Base-by-base conservation (phyloP, 1,139 yeast genomes). In the Yamadazyma dendronema region DNA sequence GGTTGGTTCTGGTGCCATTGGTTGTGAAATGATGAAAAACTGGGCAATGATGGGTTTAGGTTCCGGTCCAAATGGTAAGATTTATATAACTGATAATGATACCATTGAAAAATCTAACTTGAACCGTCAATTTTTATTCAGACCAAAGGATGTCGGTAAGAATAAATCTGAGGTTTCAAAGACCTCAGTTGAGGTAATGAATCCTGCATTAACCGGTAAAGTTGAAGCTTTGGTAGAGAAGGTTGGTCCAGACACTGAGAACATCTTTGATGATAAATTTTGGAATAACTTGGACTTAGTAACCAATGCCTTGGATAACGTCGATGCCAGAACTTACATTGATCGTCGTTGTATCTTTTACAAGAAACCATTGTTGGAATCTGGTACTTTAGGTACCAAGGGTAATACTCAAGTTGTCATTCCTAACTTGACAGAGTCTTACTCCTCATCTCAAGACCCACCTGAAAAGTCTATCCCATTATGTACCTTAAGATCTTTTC, bases 1-100 rank as follows among this genome's bases (percentile, higher is more conserved):
- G 48, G 98, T 92, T 30, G 99, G 99, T 35, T 80, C 97, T 2
- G 99, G 99, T 57, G 99, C 99, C 28, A 92, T 92, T 71, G 99
- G 99, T 33, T 92, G 99, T 67, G 99, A 92, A 67, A 92, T 94
- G 94, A 74, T 92, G 56, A 92, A 92, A 65, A 90, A 89, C 58
- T 92, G 97, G 97, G 97, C 98, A 7, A 76, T 92, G 78, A 77
- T 90, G 81, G 98, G 99, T 34, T 70, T 92, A 40, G 97, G 96
- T 24, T 74, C 95, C 17, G 97, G 98, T 24, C 87, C 92, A 27
- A 62, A 84, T 3, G 99, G 99, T 54, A 75, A 79, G 50, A 86
- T 92, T 44, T 65, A 67, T 36, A 83, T 94, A 32, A 92, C 99
- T 29, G 99, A 92, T 65, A 94, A 83, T 58, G 99, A 92, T 57